A percentile compares a stretch with the other conserved stretches of the same genome.
Conservation (phyloP, 805 yeast species). For the Wickerhamiella nectarea region DNA sequence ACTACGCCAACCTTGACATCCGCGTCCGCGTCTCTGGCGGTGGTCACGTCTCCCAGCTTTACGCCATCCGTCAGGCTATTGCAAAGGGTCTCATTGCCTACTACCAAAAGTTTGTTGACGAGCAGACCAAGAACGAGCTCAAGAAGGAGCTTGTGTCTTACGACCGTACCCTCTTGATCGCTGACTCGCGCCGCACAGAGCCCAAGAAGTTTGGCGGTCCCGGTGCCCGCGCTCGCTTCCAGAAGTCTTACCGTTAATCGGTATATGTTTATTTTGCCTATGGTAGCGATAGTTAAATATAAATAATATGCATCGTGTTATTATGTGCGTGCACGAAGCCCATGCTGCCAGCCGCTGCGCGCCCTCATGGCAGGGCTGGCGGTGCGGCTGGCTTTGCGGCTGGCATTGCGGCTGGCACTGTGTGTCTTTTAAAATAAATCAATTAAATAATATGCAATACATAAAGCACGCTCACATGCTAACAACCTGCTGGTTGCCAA, state of each 20-base stretch:
- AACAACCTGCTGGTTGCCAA: not conserved
- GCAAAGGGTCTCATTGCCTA: slow-evolving; percentile 99
- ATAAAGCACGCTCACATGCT: too few species aligned
- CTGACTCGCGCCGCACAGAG: slow-evolving; percentile 99
- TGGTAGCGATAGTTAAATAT: not conserved
- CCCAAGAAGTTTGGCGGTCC: slow-evolving; percentile 99
- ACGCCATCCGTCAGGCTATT: slow-evolving; percentile 99
- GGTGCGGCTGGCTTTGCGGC: too few species aligned
- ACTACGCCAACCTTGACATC: slow-evolving; percentile 95
- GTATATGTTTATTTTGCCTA: not conserved
- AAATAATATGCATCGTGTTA: not conserved
- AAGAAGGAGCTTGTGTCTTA: slow-evolving; percentile 94
- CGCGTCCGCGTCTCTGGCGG: slow-evolving; percentile 99
- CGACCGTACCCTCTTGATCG: slow-evolving; percentile 99
- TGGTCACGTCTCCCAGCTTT: slow-evolving; percentile 99
- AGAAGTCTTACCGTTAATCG: slow-evolving; percentile 97
- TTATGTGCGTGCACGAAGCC: too few species aligned
- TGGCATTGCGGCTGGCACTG: too few species aligned
- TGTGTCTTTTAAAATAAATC: too few species aligned
- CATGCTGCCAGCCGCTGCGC: too few species aligned
- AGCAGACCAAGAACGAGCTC: slow-evolving; percentile 98
- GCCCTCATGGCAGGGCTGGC: too few species aligned
- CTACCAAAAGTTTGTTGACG: slow-evolving; percentile 99
- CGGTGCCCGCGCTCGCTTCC: slow-evolving; percentile 99
- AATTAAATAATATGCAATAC: not conserved